Evolutionary conservation across 1,284 basidiomycete genomes (phyloP).

Genomic region (Chiua sp.): DNA sequence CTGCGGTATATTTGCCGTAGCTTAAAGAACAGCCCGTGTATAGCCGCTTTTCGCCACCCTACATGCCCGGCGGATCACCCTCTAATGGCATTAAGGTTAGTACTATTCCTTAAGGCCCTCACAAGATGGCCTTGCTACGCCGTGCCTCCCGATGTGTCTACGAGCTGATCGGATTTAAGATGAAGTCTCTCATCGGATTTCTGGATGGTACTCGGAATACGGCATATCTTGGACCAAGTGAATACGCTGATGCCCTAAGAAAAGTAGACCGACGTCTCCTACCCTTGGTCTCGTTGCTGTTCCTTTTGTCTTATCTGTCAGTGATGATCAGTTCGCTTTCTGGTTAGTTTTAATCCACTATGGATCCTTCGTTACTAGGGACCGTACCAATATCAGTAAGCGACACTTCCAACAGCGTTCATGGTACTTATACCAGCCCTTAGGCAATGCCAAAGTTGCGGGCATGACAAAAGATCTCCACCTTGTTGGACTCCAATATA

Average conservation of each 20-base stretch:
- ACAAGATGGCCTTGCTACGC: too few species aligned
- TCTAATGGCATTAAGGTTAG: too few species aligned
- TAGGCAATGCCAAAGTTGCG: slow-evolving; percentile 36
- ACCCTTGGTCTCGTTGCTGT: slow-evolving; percentile 55
- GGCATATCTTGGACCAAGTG: slow-evolving; percentile 24
- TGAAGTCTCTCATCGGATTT: background rate
- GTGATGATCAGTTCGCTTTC: slow-evolving; percentile 16
- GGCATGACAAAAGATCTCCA: slow-evolving; percentile 45
- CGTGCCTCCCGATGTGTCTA: background rate
- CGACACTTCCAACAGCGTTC: too few species aligned
- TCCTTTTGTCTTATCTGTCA: slow-evolving; percentile 58
- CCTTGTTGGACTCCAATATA: slow-evolving; percentile 45
- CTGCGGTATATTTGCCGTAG: too few species aligned
- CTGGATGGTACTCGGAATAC: background rate
- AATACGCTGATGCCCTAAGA: slow-evolving; percentile 41
- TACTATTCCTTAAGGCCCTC: too few species aligned
- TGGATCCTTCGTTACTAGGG: slow-evolving; percentile 27
- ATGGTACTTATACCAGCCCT: background rate
- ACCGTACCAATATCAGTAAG: slow-evolving; percentile 36
- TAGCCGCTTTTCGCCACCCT: too few species aligned
- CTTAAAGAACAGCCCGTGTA: too few species aligned
- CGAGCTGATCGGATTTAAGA: background rate
- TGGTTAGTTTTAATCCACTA: background rate
- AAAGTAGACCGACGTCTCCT: slow-evolving; percentile 53
- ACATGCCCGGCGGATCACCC: too few species aligned